Evolutionary conservation across 352 stramenopile species (phyloP).

Genomic region (Globisporangium orthogonon): DNA sequence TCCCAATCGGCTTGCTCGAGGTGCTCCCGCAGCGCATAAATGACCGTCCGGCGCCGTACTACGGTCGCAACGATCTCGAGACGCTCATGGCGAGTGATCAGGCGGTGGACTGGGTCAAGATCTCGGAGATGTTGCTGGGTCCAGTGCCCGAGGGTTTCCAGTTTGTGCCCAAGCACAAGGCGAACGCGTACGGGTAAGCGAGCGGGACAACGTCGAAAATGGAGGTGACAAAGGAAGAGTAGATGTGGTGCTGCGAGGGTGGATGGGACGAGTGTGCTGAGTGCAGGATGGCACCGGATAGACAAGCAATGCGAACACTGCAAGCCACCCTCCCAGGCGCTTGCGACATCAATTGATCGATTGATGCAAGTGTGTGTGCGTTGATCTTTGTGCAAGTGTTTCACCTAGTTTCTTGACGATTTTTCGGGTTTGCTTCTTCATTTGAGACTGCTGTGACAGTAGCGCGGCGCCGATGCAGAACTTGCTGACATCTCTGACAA

Average conservation of each 20-base stretch:
- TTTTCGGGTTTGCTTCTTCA: background rate
- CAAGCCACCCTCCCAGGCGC: background rate
- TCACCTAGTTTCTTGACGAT: background rate
- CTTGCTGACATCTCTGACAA: background rate
- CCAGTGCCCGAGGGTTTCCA: slow-evolving; percentile 88
- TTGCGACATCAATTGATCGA: background rate
- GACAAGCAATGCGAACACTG: background rate
- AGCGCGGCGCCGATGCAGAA: background rate
- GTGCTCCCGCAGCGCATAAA: slow-evolving; percentile 96
- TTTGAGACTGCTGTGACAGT: background rate
- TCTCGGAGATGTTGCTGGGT: slow-evolving; percentile 98
- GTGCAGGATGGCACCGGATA: background rate
- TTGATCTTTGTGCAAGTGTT: background rate
- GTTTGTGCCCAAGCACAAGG: slow-evolving; percentile 98
- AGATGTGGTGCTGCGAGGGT: no score
- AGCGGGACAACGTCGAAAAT: background rate
- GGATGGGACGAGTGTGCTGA: background rate
- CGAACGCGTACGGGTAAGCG: slow-evolving; percentile 87
- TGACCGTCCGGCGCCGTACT: slow-evolving; percentile 90
- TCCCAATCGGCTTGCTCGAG: slow-evolving; percentile 96
- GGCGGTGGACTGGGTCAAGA: slow-evolving; percentile 97
- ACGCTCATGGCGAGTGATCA: slow-evolving; percentile 96
- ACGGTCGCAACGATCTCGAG: slow-evolving; percentile 95
- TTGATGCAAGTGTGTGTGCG: background rate
- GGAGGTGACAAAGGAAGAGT: no score